Evolutionary conservation across 371 early-diverging fungal genomes (phyloP).

Genomic region (Rhizomucor pusillus): DNA sequence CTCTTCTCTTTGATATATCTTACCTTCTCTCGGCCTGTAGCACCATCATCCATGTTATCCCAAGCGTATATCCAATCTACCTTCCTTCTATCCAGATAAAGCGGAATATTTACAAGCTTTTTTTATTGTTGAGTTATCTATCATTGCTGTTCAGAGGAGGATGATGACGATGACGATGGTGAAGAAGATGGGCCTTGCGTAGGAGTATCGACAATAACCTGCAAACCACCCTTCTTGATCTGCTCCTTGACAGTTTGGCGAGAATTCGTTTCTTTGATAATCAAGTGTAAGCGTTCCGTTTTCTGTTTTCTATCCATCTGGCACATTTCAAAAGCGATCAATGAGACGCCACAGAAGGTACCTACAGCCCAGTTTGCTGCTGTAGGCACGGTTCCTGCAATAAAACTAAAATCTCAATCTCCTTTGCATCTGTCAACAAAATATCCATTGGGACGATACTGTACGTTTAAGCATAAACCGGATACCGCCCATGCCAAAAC

Average conservation of each 20-base stretch:
- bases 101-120: neutral
- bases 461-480: slow-evolving; percentile 37
- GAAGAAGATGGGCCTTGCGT: neutral
- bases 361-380: slow-evolving; percentile 52
- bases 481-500: slow-evolving; percentile 35
- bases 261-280: slow-evolving; percentile 45
- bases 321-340: slow-evolving; percentile 42
- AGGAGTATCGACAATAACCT: slow-evolving; percentile 37
- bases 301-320: slow-evolving; percentile 41
- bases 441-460: neutral
- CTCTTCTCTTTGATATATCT: neutral
- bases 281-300: slow-evolving; percentile 33
- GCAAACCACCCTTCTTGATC: slow-evolving; percentile 32
- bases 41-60: too few relatives aligned
- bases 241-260: slow-evolving; percentile 24
- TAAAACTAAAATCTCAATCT: neutral
- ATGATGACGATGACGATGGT: neutral
- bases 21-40: too few relatives aligned
- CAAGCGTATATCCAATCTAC: too few relatives aligned
- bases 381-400: slow-evolving; percentile 24
- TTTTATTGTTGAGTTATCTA: neutral
- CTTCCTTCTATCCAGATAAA: too few relatives aligned
- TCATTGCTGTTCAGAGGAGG: neutral
- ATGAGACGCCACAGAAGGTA: slow-evolving; percentile 42
- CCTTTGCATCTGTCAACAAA: neutral